Evolutionary conservation across 371 early-diverging fungal species (phyloP).

Genomic region (Dichotomocladium elegans): DNA sequence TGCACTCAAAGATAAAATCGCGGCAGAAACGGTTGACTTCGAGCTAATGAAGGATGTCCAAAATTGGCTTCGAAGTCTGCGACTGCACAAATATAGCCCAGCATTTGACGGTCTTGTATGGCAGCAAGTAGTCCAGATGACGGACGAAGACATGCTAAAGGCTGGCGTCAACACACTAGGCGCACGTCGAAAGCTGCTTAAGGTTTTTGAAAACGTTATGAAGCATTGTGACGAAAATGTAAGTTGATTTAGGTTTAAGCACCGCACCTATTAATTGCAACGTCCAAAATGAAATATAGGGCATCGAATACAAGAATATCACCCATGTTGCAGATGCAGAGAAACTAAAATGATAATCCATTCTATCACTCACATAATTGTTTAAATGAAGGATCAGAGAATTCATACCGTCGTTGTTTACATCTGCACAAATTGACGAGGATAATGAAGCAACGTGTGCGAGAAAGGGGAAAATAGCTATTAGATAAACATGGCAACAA

Average conservation of each 20-base stretch:
- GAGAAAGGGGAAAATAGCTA: too few relatives aligned
- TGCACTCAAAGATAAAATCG: conserved; percentile 73
- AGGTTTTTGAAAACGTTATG: conserved; percentile 90
- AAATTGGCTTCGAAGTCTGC: conserved; percentile 84
- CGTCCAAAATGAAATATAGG: background rate
- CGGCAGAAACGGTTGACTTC: conserved; percentile 77
- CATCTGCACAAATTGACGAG: too few relatives aligned
- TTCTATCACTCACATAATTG: too few relatives aligned
- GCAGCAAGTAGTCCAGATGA: conserved; percentile 82
- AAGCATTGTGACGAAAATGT: conserved; percentile 42
- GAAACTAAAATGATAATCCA: too few relatives aligned
- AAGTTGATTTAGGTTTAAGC: conserved; percentile 11
- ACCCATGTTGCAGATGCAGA: background rate
- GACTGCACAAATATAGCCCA: conserved; percentile 93
- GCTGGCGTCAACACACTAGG: conserved; percentile 92
- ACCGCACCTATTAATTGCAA: too few relatives aligned
- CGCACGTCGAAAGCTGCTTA: conserved; percentile 91
- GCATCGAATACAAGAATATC: background rate
- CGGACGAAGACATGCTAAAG: conserved; percentile 77
- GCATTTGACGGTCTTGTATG: conserved; percentile 86
- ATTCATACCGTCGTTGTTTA: too few relatives aligned
- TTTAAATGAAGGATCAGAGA: too few relatives aligned
- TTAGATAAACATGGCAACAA: too few relatives aligned
- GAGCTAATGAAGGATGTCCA: conserved; percentile 86
- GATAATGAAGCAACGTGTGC: too few relatives aligned